Conservation (phyloP, 1,284 basidiomycete species). For the Wolfiporia cocos region DNA sequence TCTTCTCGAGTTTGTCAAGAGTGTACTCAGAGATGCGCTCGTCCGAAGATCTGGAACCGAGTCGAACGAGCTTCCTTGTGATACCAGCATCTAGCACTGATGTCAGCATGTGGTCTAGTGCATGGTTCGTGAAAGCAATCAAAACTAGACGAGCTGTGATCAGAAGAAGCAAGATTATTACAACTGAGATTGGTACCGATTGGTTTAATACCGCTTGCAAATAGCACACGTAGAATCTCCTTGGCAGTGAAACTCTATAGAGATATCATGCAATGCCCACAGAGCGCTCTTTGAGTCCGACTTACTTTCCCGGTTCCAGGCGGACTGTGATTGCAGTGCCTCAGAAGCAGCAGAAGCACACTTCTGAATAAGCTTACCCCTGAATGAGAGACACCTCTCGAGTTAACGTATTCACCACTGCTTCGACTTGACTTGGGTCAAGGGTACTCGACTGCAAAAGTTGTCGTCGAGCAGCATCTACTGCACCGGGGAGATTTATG, state of each 20-base stretch:
- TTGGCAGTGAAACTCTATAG: slow-evolving; percentile 59
- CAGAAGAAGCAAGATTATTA: too few species aligned
- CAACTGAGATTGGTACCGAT: slow-evolving; percentile 9
- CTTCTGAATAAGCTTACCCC: slow-evolving; percentile 42
- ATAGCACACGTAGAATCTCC: slow-evolving; percentile 56
- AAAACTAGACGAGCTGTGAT: slow-evolving; percentile 45
- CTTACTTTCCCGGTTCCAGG: slow-evolving; percentile 71
- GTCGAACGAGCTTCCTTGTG: slow-evolving; percentile 53
- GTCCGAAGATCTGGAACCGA: slow-evolving; percentile 57
- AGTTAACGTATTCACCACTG: slow-evolving; percentile 53
- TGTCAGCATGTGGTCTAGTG: slow-evolving; percentile 63
- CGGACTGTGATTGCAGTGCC: slow-evolving; percentile 35
- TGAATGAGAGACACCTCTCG: slow-evolving; percentile 63
- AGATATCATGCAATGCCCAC: too few species aligned
- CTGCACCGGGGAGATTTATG: slow-evolving; percentile 11
- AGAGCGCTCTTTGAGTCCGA: not conserved
- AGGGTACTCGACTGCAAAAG: slow-evolving; percentile 43
- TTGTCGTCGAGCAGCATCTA: slow-evolving; percentile 35
- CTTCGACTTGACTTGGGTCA: slow-evolving; percentile 63
- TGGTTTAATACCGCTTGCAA: slow-evolving; percentile 35
- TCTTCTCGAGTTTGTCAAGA: slow-evolving; percentile 48
- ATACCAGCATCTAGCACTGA: slow-evolving; percentile 57
- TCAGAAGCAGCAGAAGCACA: not conserved
- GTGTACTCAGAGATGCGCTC: slow-evolving; percentile 51
- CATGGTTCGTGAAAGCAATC: slow-evolving; percentile 75